These are phyloP conservation scores for Amphichorda felina DNA, from an alignment of 2,329 filamentous ascomycete genomes.

Conservation along the genomic window DNA sequence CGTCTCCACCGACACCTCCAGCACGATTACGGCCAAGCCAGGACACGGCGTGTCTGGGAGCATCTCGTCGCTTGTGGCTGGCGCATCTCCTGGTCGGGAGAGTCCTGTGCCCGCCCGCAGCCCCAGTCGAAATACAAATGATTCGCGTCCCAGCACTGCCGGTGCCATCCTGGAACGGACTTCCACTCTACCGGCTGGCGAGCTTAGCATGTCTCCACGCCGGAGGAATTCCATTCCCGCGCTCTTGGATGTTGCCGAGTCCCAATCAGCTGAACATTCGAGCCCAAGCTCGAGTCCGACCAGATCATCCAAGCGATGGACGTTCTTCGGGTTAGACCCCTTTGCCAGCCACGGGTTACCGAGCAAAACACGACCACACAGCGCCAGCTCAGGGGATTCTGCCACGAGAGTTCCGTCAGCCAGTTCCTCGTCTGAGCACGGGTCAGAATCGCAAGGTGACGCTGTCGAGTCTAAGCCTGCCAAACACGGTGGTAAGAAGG, in stretches of 20 bases:
- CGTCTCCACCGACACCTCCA: conserved; percentile 75
- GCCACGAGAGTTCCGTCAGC: conserved; percentile 14
- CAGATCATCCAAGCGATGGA: conserved; percentile 45
- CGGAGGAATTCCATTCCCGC: conserved; percentile 50
- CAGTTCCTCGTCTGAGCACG: conserved; percentile 23
- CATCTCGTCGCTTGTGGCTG: conserved; percentile 65
- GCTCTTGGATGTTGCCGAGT: conserved; percentile 28
- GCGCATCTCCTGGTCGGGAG: conserved; percentile 32
- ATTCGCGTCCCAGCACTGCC: conserved; percentile 56
- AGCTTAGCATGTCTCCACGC: conserved; percentile 22
- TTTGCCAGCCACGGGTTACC: conserved; percentile 31
- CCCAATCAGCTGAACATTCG: conserved; percentile 10
- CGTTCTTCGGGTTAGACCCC: conserved; percentile 50
- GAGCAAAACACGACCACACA: conserved; percentile 32
- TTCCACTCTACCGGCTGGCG: conserved; percentile 6
- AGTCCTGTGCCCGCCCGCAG: conserved; percentile 23
- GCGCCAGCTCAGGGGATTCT: conserved; percentile 31
- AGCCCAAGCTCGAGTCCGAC: conserved; percentile 32
- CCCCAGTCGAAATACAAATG: conserved; percentile 26
- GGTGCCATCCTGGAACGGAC: conserved; percentile 53
- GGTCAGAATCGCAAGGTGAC: conserved; percentile 15
- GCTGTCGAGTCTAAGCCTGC: conserved; percentile 9
- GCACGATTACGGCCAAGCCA: conserved; percentile 56
- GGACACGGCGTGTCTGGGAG: conserved; percentile 69
- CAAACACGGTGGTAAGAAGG: conserved; percentile 10